Percentiles rank a stretch among this genome's conserved stretches.
Conservation (phyloP, 108 stramenopile genomes). For the Pseudonitzschia delicatissima region DNA sequence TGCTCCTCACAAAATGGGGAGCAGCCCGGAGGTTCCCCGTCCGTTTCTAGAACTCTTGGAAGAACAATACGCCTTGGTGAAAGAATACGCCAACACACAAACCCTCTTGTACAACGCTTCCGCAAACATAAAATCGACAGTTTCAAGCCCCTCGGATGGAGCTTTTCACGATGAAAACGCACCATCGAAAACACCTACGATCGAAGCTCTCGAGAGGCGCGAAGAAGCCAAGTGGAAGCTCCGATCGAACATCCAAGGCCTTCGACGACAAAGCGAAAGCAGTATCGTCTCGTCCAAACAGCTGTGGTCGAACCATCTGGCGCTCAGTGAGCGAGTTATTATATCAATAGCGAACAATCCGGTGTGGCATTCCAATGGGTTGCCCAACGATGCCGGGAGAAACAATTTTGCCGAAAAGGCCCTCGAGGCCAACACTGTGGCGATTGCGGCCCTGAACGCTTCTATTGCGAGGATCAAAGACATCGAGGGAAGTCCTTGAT, state of each 20-base stretch:
- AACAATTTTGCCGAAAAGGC: background rate
- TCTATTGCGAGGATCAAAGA: conserved; percentile 18
- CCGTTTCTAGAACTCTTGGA: conserved; percentile 18
- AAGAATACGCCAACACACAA: conserved; percentile 38
- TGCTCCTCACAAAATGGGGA: no score
- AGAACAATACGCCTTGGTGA: conserved; percentile 23
- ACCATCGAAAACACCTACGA: no score
- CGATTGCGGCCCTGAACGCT: conserved; percentile 22
- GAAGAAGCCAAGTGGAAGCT: background rate
- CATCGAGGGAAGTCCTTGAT: no score
- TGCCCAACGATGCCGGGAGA: background rate
- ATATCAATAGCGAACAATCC: conserved; percentile 20
- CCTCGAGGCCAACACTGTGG: conserved; percentile 26
- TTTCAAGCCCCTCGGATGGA: background rate
- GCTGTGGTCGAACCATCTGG: background rate
- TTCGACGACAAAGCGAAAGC: no score
- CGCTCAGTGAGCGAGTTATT: conserved; percentile 22
- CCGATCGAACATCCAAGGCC: conserved; percentile 10
- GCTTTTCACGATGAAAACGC: no score
- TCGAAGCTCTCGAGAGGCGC: background rate
- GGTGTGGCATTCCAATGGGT: conserved; percentile 23
- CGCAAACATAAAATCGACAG: background rate
- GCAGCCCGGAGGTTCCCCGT: no score
- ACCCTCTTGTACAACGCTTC: conserved; percentile 20
- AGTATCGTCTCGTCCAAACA: no score